Evolutionary conservation across 345 rosid species (phyloP), one percentile per base, ranked within the genome.

Genomic region (Melastoma malabathricum): DNA sequence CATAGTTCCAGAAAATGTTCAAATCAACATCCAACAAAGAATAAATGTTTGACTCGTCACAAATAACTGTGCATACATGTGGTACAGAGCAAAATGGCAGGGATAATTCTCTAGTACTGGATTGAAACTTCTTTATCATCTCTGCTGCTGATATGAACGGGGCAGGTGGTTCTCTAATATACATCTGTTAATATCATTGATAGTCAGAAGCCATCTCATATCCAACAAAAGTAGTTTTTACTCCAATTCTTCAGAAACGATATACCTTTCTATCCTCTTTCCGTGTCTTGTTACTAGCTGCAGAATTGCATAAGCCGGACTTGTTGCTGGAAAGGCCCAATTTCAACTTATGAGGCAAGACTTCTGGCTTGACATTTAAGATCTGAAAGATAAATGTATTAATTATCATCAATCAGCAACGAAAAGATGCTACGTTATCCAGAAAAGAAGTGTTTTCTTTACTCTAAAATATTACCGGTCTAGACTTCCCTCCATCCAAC

Each of bases 401-500:
- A 18, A 18, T 18, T 38, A 16, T 47, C 14, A 45, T 23, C 29
- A 15, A 13, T 38, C 19, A 47, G 44, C 41, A 22, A 43, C 16
- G 13, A 7, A 43, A 10, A 47, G 5, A 1, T 47, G 48, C 10
- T 29, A 23, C 9, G 23, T 46, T 31, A 10, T n/a, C 44, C 10
- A 17, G 46, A 31, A 15, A 48, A 20, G 27, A 43, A 18, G 23
- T 25, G 34, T 39, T 1, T 12, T 3, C 9, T 18, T 6, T 46
- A 41, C 34, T 19, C 16, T 46, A 38, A 17, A 19, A 25, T 46
- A 13, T 45, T 58, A 88, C 99, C 92, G 79, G 94, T 83, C 90
- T 84, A 23, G 95, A 73, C 56, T 55, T 75, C 56, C 99, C 99
- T 51, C 76, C 97, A 0, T 88, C 99, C 55, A 93, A 81, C 83